These are phyloP conservation scores for Emericellopsis atlantica DNA, from an alignment of 2,329 filamentous ascomycete genomes.

Conservation along the genomic window DNA sequence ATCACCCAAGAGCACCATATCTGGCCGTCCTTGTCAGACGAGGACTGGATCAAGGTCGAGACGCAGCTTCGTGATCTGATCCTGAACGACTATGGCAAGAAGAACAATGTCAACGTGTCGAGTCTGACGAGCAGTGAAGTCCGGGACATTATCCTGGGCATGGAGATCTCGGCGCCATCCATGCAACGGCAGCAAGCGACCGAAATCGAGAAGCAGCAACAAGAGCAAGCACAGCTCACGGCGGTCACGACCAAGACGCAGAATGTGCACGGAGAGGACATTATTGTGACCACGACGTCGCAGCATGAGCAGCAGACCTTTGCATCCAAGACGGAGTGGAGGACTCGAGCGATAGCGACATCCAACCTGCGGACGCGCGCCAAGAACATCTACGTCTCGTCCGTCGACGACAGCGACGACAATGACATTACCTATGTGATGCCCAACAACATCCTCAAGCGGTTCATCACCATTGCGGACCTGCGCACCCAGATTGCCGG, in stretches of 20 bases:
- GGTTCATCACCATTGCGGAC: constrained; percentile 95
- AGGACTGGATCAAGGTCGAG: constrained; percentile 99
- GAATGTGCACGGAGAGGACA: constrained; percentile 92
- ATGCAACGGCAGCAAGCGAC: constrained; percentile 97
- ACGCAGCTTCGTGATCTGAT: constrained; percentile 91
- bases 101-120: constrained; percentile 98
- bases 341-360: constrained; percentile 89
- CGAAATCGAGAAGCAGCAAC: constrained; percentile 97
- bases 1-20: constrained; percentile 99
- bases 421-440: constrained; percentile 95
- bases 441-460: constrained; percentile 97
- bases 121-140: constrained; percentile 95
- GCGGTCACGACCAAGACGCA: constrained; percentile 97
- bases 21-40: constrained; percentile 87
- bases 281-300: constrained; percentile 95
- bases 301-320: constrained; percentile 97
- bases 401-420: constrained; percentile 71
- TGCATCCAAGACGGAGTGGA: constrained; percentile 97
- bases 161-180: constrained; percentile 97
- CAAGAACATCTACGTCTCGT: constrained; percentile 98
- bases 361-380: constrained; percentile 86
- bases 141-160: constrained; percentile 94
- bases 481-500: constrained; percentile 92
- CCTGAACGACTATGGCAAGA: constrained; percentile 97
- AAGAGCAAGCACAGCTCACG: constrained; percentile 91